phyloP scores from a whole-genome alignment of 2,329 filamentous ascomycete genomes.

The Colletotrichum melonis region DNA sequence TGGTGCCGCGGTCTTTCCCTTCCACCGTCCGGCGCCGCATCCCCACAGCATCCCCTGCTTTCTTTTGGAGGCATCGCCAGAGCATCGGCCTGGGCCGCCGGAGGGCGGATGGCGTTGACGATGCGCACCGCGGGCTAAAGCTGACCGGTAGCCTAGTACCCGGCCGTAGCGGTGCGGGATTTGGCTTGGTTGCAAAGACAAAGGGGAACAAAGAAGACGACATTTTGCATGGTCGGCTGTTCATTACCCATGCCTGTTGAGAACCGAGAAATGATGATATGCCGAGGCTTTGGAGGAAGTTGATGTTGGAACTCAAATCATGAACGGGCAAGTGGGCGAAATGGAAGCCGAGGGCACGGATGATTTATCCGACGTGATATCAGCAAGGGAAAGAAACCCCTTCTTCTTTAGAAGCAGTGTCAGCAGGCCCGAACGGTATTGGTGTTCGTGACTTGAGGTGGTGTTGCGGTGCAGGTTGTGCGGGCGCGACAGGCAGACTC shows the following conservation, averaged over 20 bases:
- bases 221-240: not conserved
- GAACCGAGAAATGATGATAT: not conserved
- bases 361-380: constrained; percentile 11
- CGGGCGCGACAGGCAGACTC: not conserved
- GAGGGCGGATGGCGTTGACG: constrained; percentile 1
- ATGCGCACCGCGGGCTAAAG: not conserved
- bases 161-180: not conserved
- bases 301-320: not conserved
- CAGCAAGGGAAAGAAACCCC: constrained; percentile 6
- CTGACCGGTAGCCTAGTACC: not conserved
- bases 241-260: not conserved
- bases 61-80: constrained; percentile 25
- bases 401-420: not conserved
- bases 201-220: not conserved
- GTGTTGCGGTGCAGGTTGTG: not conserved
- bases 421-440: not conserved
- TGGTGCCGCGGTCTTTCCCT: constrained; percentile 12
- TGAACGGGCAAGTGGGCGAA: not conserved
- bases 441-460: not conserved
- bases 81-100: constrained; percentile 13
- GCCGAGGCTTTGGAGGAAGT: not conserved
- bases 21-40: not conserved
- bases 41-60: constrained; percentile 11
- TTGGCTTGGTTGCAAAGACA: not conserved
- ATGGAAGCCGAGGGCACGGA: constrained; percentile 1